Percentiles rank a stretch among this genome's conserved stretches.
These are phyloP conservation scores for grape (Vitis vinifera) DNA, from an alignment of 164 flowering plant species.

Conservation along the genomic window ASM3070453v1 NC_081813.1:1690001-1690500, in stretches of 20 bases:
- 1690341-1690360: conserved; percentile 18
- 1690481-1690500: background rate
- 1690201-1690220: background rate
- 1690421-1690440: no score
- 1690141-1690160: conserved; percentile 24
- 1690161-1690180: conserved; percentile 35
- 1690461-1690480: background rate
- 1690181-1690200: background rate
- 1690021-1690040: conserved; percentile 20
- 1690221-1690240: background rate
- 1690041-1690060: conserved; percentile 18
- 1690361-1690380: conserved; percentile 30
- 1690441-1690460: background rate
- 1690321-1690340: conserved; percentile 29
- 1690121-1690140: conserved; percentile 22
- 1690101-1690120: conserved; percentile 38
- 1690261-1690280: no score
- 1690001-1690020: background rate
- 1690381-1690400: conserved; percentile 34
- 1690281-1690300: background rate
- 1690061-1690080: conserved; percentile 28
- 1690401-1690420: conserved; percentile 26
- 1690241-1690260: background rate
- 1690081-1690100: conserved; percentile 37
- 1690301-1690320: background rate